Conservation (phyloP, 192 early-diverging fungal genomes). For the Coemansia brasiliensis region DNA sequence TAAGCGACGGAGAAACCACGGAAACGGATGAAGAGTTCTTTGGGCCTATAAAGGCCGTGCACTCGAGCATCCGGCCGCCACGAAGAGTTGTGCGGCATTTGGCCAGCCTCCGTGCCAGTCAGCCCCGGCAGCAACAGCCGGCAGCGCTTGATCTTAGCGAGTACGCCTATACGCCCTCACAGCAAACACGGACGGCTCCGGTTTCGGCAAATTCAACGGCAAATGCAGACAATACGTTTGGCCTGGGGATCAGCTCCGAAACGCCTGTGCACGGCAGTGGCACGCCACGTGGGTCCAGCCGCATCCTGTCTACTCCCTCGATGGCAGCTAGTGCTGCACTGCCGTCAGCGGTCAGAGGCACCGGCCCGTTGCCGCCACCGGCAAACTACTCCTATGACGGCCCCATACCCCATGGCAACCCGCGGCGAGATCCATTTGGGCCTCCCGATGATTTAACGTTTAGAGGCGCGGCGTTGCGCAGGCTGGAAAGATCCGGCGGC, state of each 20-base stretch:
- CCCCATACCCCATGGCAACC: constrained; percentile 13
- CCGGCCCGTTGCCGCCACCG: background rate
- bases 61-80: constrained; percentile 40
- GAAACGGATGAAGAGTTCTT: constrained; percentile 56
- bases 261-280: background rate
- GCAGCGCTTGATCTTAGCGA: constrained; percentile 19
- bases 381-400: background rate
- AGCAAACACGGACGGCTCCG: constrained; percentile 29
- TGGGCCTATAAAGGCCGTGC: constrained; percentile 21
- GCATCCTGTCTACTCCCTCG: constrained; percentile 36
- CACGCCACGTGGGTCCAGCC: constrained; percentile 4
- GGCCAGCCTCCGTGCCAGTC: constrained; percentile 33
- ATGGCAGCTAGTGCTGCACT: constrained; percentile 10
- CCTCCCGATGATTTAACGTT: constrained; percentile 41
- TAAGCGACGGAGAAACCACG: constrained; percentile 39
- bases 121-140: constrained; percentile 18
- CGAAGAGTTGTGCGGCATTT: constrained; percentile 40
- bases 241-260: constrained; percentile 33
- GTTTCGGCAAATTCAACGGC: background rate
- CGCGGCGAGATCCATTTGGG: constrained; percentile 24
- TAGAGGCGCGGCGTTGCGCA: constrained; percentile 40
- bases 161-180: background rate
- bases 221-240: constrained; percentile 10
- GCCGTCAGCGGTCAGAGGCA: constrained; percentile 1
- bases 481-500: constrained; percentile 31